phyloP scores from a whole-genome alignment of 805 yeast genomes.

The Metschnikowia sp. region DNA sequence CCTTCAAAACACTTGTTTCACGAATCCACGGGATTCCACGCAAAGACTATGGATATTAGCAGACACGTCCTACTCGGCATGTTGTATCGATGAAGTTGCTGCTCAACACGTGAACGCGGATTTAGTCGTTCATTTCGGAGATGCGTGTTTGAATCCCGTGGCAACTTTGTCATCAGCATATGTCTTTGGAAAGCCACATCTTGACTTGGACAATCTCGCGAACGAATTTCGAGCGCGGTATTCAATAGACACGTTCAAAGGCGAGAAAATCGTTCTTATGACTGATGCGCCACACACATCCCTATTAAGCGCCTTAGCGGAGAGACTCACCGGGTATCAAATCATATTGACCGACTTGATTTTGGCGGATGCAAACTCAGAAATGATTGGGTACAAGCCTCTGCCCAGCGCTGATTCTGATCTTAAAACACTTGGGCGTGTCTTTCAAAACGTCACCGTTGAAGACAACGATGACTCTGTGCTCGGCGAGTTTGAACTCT shows the following conservation, averaged over 20 bases:
- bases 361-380: constrained; percentile 27
- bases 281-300: constrained; percentile 68
- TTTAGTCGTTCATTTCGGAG: constrained; percentile 88
- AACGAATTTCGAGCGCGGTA: constrained; percentile 42
- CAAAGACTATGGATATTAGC: constrained; percentile 77
- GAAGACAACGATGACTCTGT: constrained; percentile 21
- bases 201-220: constrained; percentile 42
- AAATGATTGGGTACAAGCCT: constrained; percentile 42
- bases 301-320: constrained; percentile 40
- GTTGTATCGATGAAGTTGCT: constrained; percentile 96
- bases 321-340: constrained; percentile 24
- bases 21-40: neutral
- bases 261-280: constrained; percentile 57
- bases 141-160: constrained; percentile 84
- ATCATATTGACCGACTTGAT: constrained; percentile 33
- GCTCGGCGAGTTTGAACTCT: constrained; percentile 51
- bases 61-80: constrained; percentile 91
- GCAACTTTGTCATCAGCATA: constrained; percentile 71
- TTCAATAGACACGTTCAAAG: constrained; percentile 24
- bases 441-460: constrained; percentile 18
- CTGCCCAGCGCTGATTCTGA: neutral
- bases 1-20: neutral
- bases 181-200: constrained; percentile 67
- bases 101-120: constrained; percentile 90
- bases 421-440: constrained; percentile 18